Conservation (phyloP, 805 yeast genomes). For the Kodamaea kaohsiungensis region DNA sequence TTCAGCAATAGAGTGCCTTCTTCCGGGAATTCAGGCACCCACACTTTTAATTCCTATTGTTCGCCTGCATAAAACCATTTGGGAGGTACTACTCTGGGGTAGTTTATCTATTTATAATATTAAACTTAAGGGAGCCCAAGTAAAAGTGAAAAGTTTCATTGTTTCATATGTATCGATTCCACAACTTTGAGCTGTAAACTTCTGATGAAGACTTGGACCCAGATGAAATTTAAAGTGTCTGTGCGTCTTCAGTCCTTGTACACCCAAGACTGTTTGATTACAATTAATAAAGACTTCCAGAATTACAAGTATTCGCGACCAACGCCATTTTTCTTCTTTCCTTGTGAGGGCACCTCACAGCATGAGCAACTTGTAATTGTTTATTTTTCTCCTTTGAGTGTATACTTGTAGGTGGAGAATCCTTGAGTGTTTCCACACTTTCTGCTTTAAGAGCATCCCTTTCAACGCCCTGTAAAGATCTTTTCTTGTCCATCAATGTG, state of each 20-base stretch:
- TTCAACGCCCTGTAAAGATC: neutral
- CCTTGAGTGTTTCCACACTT: neutral
- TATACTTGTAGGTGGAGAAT: neutral
- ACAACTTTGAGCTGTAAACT: neutral
- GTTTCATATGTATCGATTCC: neutral
- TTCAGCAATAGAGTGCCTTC: neutral
- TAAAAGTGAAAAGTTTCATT: neutral
- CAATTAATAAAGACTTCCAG: neutral
- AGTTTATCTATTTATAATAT: neutral
- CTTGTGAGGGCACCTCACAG: neutral
- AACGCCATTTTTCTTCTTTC: neutral
- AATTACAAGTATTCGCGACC: neutral
- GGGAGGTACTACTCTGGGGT: neutral
- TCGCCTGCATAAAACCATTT: neutral
- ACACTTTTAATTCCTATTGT: neutral
- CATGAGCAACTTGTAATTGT: neutral
- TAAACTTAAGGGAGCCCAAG: neutral
- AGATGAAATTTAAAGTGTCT: neutral
- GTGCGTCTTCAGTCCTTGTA: no score
- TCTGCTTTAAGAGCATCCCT: neutral
- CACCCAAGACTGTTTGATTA: no score
- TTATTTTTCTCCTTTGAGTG: neutral
- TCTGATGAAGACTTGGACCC: neutral
- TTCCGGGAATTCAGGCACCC: conserved; percentile 2
- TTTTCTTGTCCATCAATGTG: neutral